These are phyloP conservation scores for Aspergillus ellipticus DNA, from an alignment of 495 filamentous ascomycete genomes.

Conservation along the genomic window DNA sequence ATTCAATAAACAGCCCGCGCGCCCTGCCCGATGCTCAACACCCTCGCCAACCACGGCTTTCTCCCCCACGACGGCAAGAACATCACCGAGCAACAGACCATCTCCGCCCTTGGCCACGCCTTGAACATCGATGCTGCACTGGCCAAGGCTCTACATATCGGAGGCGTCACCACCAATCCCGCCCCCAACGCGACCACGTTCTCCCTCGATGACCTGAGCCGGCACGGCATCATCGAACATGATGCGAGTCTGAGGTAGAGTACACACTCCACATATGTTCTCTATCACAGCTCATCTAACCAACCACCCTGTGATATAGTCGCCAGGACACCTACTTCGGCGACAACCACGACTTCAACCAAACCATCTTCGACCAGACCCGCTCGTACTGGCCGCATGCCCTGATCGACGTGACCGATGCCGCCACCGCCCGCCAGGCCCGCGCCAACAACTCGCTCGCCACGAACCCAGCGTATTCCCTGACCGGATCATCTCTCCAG, in stretches of 20 bases:
- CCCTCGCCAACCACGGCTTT: constrained; percentile 56
- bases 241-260: constrained; percentile 51
- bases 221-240: constrained; percentile 48
- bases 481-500: too few relatives aligned
- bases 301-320: constrained; percentile 19
- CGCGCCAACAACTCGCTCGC: constrained; percentile 42
- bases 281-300: not conserved
- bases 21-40: constrained; percentile 52
- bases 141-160: constrained; percentile 33
- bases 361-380: constrained; percentile 45
- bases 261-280: too few relatives aligned
- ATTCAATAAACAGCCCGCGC: constrained; percentile 14
- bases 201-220: constrained; percentile 24
- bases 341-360: constrained; percentile 40
- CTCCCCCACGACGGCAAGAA: constrained; percentile 49
- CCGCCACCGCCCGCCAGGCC: constrained; percentile 40
- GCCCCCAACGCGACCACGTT: constrained; percentile 48
- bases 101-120: constrained; percentile 31
- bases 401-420: constrained; percentile 35
- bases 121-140: constrained; percentile 42
- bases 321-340: constrained; percentile 44
- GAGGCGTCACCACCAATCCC: constrained; percentile 45
- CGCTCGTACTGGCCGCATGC: constrained; percentile 36
- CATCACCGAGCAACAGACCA: constrained; percentile 15
- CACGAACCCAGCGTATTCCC: too few relatives aligned